These are phyloP conservation scores for Eucalyptus sp. DNA, from an alignment of 345 rosid genomes.

Conservation along the genomic window DNA sequence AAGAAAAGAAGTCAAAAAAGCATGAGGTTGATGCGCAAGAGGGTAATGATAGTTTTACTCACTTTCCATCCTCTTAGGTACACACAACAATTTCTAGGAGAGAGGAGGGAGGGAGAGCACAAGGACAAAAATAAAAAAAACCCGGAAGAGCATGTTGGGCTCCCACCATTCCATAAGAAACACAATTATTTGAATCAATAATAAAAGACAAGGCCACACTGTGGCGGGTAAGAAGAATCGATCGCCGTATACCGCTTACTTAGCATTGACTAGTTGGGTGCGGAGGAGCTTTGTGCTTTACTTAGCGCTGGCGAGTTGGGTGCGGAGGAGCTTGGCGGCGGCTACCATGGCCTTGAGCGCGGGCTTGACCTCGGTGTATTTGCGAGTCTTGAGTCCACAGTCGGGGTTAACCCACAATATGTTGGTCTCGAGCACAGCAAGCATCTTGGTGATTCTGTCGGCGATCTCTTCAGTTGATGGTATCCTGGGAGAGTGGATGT, in stretches of 20 bases:
- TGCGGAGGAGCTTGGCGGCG: conserved; percentile 88
- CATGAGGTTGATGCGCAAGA: neutral
- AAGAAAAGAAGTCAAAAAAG: neutral
- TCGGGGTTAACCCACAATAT: conserved; percentile 99
- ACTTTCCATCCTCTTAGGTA: neutral
- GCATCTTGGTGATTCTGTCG: conserved; percentile 94
- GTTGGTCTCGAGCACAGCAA: conserved; percentile 86
- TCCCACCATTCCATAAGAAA: neutral
- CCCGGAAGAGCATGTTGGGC: neutral
- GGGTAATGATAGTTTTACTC: neutral
- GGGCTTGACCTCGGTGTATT: conserved; percentile 84
- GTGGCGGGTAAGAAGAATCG: neutral
- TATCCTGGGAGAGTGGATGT: conserved; percentile 92
- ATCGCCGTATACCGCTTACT: conserved; percentile 14
- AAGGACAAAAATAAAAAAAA: neutral
- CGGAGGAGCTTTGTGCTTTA: conserved; percentile 70
- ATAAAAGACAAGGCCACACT: neutral
- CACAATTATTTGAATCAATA: neutral
- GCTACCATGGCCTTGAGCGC: conserved; percentile 86
- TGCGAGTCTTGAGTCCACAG: conserved; percentile 96
- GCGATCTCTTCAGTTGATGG: conserved; percentile 95
- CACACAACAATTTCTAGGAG: neutral
- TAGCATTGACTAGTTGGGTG: conserved; percentile 67
- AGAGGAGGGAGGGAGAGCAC: neutral
- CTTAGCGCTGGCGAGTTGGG: conserved; percentile 77